These are phyloP conservation scores for Psilocybe cubensis DNA, from an alignment of 768 basidiomycete genomes.

Conservation along the genomic window DNA sequence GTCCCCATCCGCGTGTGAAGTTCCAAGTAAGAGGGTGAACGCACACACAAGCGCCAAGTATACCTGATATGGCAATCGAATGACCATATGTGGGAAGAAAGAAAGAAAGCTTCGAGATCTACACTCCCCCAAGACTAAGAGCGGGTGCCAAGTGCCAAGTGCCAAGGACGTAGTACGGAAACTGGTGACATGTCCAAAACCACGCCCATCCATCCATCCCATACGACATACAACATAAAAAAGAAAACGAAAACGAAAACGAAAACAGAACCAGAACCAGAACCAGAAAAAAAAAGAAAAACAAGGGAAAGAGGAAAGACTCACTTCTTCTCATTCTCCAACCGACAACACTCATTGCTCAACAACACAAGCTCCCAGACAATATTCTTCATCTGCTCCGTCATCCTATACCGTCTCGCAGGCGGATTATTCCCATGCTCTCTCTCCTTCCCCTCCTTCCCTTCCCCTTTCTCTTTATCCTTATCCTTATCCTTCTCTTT, in stretches of 20 bases:
- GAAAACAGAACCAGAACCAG: conserved; percentile 21
- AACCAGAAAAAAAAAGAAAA: neutral
- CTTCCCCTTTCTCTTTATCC: conserved; percentile 9
- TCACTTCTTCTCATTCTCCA: conserved; percentile 52
- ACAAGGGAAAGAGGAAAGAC: conserved; percentile 14
- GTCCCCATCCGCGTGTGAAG: too few species aligned
- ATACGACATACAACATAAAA: neutral
- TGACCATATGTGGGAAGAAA: too few species aligned
- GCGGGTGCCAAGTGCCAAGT: too few species aligned
- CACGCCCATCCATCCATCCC: too few species aligned
- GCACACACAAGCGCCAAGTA: too few species aligned
- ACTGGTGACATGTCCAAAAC: too few species aligned
- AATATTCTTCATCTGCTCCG: conserved; percentile 77
- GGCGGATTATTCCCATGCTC: conserved; percentile 61
- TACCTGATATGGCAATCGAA: too few species aligned
- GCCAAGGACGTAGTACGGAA: too few species aligned
- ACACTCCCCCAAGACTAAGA: too few species aligned
- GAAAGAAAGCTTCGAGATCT: too few species aligned
- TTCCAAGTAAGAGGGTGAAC: too few species aligned
- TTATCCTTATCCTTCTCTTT: conserved; percentile 12
- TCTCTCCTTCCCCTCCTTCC: conserved; percentile 27
- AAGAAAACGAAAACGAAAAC: neutral
- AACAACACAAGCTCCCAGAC: conserved; percentile 83
- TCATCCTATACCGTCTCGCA: conserved; percentile 75
- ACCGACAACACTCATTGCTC: conserved; percentile 81